Conservation (phyloP, 148 eudicot genomes). For the Silene conica region DNA sequence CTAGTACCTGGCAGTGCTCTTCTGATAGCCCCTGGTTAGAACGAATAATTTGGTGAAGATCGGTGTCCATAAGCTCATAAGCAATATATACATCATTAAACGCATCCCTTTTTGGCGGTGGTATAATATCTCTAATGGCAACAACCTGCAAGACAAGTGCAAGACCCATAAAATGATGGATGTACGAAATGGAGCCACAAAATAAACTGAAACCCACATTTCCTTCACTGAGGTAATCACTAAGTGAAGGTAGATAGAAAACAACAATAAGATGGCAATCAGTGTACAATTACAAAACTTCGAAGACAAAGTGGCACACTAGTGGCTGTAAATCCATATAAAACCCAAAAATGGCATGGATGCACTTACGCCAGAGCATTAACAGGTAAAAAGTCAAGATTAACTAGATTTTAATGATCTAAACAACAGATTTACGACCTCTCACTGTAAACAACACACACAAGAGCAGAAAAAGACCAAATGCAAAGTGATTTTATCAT, state of each 20-base stretch:
- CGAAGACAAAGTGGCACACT: not conserved
- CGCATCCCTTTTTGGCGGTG: conserved; percentile 70
- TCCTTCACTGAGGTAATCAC: not conserved
- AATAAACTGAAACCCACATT: not conserved
- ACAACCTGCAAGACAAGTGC: conserved; percentile 57
- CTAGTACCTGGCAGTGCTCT: conserved; percentile 85
- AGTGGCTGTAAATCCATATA: not conserved
- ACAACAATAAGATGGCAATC: not conserved
- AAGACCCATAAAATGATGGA: not conserved
- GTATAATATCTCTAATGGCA: conserved; percentile 92
- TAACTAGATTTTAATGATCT: not conserved
- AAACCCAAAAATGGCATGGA: not conserved
- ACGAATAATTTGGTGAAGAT: conserved; percentile 94
- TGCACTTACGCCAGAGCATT: not conserved
- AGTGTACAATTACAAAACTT: not conserved
- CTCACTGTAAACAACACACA: not conserved
- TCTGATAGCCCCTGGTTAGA: conserved; percentile 87
- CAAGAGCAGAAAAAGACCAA: not conserved
- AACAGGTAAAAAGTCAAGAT: not conserved
- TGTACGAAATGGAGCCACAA: not conserved
- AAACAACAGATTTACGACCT: not conserved
- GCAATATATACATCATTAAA: conserved; percentile 94
- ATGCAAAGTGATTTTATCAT: not conserved
- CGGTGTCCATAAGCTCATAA: conserved; percentile 96
- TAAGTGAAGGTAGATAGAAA: not conserved